Base-by-base conservation (phyloP, 2,329 filamentous ascomycete species). In the Alternaria sp. region DNA sequence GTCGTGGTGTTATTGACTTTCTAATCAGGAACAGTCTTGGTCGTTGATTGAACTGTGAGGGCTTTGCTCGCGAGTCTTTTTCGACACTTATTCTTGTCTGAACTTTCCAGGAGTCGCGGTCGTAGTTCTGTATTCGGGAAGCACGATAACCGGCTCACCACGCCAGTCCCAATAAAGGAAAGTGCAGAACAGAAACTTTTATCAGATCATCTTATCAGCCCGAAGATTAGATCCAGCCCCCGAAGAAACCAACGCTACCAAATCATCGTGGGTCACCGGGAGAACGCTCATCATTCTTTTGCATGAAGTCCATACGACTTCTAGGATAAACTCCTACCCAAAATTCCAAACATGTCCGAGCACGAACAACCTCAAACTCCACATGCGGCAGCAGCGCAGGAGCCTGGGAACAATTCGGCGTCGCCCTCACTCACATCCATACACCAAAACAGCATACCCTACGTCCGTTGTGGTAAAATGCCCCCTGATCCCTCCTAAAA, bases 191-290 rank as follows among this genome's bases (percentile, higher is more conserved):
- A 51, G 28, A 51, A 23, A 51, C 30, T 51, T 51, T 51, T 51
- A 51, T 51, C 49, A 33, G 49, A 51, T 51, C 49, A n/a, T 51
- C 49, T 51, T 51, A 51, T 51, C 49, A 37, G 28, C 20, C 21
- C 20, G 3, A n/a, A 33, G 5, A 23, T 23, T 20, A 33, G 21
- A 23, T 23, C 49, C 33, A 37, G 49, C 49, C 49, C 15, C 14
- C 21, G 2, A 8, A 20, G 8, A 51, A 37, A 15, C 2, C 14
- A 37, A 49, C 18, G 28, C 49, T 37, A 41, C 14, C 37, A 41
- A 37, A 10, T 37, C 8, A 53, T 37, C 14, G 28, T 53, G 28
- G 49, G 33, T 53, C 20, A 15, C 33, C 49, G 30, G 49, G 37
- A 37, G 20, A 53, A 41, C 37, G 37, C 37, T 41, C 6, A 41